These are phyloP conservation scores for Candida morakotiae DNA, from an alignment of 805 yeast species.

Conservation along the genomic window DNA sequence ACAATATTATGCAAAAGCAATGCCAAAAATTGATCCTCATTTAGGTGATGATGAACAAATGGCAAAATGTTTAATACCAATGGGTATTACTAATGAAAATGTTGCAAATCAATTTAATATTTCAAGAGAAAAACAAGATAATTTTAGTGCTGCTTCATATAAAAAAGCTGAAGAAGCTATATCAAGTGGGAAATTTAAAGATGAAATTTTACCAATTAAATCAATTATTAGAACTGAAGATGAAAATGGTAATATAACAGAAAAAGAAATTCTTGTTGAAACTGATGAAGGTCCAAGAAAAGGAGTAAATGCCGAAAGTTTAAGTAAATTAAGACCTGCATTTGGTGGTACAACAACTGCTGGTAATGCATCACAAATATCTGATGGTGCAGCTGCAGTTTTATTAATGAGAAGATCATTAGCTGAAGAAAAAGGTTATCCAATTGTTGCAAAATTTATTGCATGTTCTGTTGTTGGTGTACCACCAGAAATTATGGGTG, in stretches of 20 bases:
- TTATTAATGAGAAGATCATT: constrained; percentile 78
- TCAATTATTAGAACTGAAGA: constrained; percentile 46
- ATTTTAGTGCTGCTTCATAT: constrained; percentile 83
- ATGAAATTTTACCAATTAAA: constrained; percentile 82
- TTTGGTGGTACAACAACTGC: constrained; percentile 92
- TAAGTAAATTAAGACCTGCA: constrained; percentile 79
- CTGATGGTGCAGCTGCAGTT: constrained; percentile 94
- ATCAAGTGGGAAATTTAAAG: constrained; percentile 67
- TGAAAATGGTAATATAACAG: constrained; percentile 39
- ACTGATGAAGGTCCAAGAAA: constrained; percentile 89
- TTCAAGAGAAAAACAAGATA: constrained; percentile 73
- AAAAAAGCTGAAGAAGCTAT: constrained; percentile 80
- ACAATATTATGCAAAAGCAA: constrained; percentile 74
- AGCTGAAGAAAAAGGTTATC: constrained; percentile 70
- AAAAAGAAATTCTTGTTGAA: constrained; percentile 42
- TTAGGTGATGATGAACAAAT: constrained; percentile 34
- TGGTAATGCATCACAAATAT: constrained; percentile 93
- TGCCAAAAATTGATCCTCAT: constrained; percentile 39
- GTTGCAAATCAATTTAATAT: constrained; percentile 67
- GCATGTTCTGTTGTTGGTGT: constrained; percentile 84
- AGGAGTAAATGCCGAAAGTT: constrained; percentile 75
- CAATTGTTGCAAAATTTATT: constrained; percentile 75
- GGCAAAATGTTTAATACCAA: constrained; percentile 79
- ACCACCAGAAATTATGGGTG: constrained; percentile 96
- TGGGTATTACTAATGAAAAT: constrained; percentile 96